Percentiles rank a stretch among this genome's conserved stretches.
phyloP scores from a whole-genome alignment of 495 filamentous ascomycete species.

The Apiosordaria backusii region DNA sequence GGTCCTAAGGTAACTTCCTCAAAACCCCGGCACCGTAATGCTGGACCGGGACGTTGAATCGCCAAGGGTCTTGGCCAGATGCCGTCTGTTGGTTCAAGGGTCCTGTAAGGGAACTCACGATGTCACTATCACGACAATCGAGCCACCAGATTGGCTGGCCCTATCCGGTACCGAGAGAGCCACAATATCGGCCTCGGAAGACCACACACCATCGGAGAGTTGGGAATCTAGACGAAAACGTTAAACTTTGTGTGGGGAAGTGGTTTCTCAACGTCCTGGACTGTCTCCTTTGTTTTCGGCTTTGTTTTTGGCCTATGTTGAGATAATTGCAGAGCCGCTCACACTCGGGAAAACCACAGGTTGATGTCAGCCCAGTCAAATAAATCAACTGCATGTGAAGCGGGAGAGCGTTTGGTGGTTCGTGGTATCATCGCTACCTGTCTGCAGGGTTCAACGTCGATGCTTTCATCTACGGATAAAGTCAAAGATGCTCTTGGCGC shows the following conservation, averaged over 20 bases:
- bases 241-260: neutral
- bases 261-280: neutral
- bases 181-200: conserved; percentile 6
- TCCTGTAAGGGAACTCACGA: neutral
- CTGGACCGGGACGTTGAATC: conserved; percentile 3
- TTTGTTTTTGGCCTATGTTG: neutral
- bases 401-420: neutral
- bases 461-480: conserved; percentile 20
- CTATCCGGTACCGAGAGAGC: conserved; percentile 2
- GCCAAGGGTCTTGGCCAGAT: conserved; percentile 12
- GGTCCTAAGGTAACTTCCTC: too few relatives aligned
- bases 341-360: neutral
- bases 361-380: conserved; percentile 1
- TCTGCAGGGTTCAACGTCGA: conserved; percentile 5
- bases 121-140: neutral
- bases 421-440: neutral
- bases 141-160: conserved; percentile 1
- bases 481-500: conserved; percentile 15
- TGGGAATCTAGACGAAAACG: neutral
- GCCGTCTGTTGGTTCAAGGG: conserved; percentile 1
- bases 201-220: conserved; percentile 7
- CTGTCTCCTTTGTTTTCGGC: neutral
- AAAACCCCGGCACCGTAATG: neutral
- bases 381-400: conserved; percentile 2
- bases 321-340: neutral